phyloP scores from a whole-genome alignment of 2,329 filamentous ascomycete species.

The Trichoderma polysporum region DNA sequence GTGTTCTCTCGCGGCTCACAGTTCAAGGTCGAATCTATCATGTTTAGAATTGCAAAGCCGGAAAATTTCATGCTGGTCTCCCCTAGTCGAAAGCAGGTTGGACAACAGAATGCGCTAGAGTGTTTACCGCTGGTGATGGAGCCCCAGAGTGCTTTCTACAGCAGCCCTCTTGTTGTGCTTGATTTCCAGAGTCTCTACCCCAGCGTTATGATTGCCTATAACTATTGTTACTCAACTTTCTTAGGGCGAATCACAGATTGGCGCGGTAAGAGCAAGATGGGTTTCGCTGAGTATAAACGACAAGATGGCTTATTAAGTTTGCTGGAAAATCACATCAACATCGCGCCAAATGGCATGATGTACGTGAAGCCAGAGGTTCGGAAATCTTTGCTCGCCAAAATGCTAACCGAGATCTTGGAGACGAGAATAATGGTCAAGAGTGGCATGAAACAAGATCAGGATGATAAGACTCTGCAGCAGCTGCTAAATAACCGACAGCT shows the following conservation, averaged over 20 bases:
- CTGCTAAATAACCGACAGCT: conserved; percentile 91
- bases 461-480: conserved; percentile 80
- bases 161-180: conserved; percentile 80
- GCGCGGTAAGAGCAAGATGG: conserved; percentile 93
- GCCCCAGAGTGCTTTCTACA: conserved; percentile 92
- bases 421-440: conserved; percentile 97
- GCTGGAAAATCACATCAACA: conserved; percentile 82
- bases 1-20: conserved; percentile 94
- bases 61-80: conserved; percentile 92
- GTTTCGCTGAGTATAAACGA: conserved; percentile 82
- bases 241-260: conserved; percentile 81
- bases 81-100: conserved; percentile 87
- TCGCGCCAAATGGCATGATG: conserved; percentile 95
- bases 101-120: conserved; percentile 89
- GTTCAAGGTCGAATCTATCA: conserved; percentile 97
- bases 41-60: conserved; percentile 97
- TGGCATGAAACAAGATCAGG: conserved; percentile 91
- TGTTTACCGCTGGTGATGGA: conserved; percentile 97
- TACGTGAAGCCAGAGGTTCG: conserved; percentile 83
- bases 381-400: conserved; percentile 89
- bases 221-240: conserved; percentile 98
- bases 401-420: conserved; percentile 93
- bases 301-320: conserved; percentile 73
- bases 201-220: conserved; percentile 98
- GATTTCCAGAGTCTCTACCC: conserved; percentile 97